Conservation (phyloP, 352 stramenopile genomes). For the Thalassiosira mediterranea region DNA sequence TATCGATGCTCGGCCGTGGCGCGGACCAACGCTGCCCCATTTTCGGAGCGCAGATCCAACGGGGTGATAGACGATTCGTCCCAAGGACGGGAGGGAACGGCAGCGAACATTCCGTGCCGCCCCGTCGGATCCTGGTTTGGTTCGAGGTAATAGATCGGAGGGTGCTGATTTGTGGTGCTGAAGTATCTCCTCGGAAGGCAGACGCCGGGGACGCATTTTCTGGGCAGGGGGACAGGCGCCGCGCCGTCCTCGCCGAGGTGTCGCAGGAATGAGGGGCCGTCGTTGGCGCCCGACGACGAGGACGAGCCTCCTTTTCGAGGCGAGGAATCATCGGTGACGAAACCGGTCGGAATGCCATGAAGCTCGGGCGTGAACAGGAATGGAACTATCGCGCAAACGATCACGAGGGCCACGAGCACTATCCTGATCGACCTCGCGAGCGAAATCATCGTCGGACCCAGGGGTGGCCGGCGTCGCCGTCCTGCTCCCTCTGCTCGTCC, state of each 20-base stretch:
- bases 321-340: background rate
- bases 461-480: too few species aligned
- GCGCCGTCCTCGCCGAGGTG: background rate
- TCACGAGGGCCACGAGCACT: slow-evolving; percentile 11
- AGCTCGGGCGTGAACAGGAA: slow-evolving; percentile 13
- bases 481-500: too few species aligned
- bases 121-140: slow-evolving; percentile 37
- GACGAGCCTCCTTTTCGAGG: too few species aligned
- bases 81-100: slow-evolving; percentile 49
- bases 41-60: slow-evolving; percentile 24
- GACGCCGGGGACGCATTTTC: slow-evolving; percentile 13
- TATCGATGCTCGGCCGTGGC: slow-evolving; percentile 35
- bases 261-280: slow-evolving; percentile 13
- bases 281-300: too few species aligned
- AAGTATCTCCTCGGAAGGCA: slow-evolving; percentile 48
- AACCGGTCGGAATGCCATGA: background rate
- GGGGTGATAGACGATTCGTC: slow-evolving; percentile 37
- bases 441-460: slow-evolving; percentile 1
- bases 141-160: slow-evolving; percentile 43
- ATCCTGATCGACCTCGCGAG: background rate
- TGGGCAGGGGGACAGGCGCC: background rate
- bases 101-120: slow-evolving; percentile 22
- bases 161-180: slow-evolving; percentile 30
- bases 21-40: slow-evolving; percentile 10
- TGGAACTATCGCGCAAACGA: slow-evolving; percentile 11